Percentiles rank a stretch among this genome's conserved stretches.
These are phyloP conservation scores for Datisca glomerata DNA, from an alignment of 306 rosid species.

Conservation along the genomic window DNA sequence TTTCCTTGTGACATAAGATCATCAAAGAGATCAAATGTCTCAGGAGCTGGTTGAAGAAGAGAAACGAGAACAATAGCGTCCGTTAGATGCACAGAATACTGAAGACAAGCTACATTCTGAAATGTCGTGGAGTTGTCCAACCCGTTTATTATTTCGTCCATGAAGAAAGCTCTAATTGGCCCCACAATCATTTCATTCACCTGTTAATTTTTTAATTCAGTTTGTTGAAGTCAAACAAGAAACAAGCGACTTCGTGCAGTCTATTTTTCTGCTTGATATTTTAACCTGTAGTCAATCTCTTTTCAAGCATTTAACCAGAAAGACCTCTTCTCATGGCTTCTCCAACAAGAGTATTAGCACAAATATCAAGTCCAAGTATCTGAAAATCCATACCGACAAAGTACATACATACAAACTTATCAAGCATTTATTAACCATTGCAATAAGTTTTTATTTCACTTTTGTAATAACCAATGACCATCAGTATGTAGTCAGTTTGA, in stretches of 20 bases:
- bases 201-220: slow-evolving; percentile 4
- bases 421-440: too few relatives aligned
- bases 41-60: slow-evolving; percentile 49
- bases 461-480: slow-evolving; percentile 30
- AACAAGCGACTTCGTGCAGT: too few relatives aligned
- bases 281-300: slow-evolving; percentile 39
- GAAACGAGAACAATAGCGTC: slow-evolving; percentile 27
- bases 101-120: slow-evolving; percentile 28
- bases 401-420: too few relatives aligned
- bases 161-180: slow-evolving; percentile 27
- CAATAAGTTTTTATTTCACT: too few relatives aligned
- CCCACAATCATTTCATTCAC: slow-evolving; percentile 41
- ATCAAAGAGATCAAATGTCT: slow-evolving; percentile 36
- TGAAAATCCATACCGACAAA: too few relatives aligned
- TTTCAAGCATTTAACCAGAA: slow-evolving; percentile 25
- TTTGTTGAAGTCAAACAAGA: neutral
- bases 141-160: slow-evolving; percentile 43
- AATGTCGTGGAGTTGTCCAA: slow-evolving; percentile 32
- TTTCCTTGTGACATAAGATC: slow-evolving; percentile 33
- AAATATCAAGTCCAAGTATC: slow-evolving; percentile 40
- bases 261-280: too few relatives aligned
- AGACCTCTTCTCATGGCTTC: slow-evolving; percentile 37
- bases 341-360: slow-evolving; percentile 32
- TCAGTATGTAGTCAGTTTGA: slow-evolving; percentile 38
- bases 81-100: slow-evolving; percentile 22